Evolutionary conservation across 1,284 basidiomycete species (phyloP), one percentile per base, ranked within the genome.

Genomic region (Apiotrichum veenhuisii): DNA sequence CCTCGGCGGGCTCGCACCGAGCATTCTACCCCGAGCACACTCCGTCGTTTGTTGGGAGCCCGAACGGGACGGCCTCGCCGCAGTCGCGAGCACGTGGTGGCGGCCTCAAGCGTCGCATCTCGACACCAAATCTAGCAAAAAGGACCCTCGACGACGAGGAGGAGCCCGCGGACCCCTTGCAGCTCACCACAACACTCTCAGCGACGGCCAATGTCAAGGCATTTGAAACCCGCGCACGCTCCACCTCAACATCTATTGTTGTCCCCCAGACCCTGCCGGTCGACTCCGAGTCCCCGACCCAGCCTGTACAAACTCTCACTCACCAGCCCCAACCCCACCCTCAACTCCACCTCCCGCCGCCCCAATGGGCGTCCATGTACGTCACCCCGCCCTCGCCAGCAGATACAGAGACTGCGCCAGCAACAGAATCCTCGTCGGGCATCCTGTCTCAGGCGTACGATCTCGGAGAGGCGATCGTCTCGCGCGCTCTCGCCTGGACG

Each of bases 231-330:
- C 55, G 73, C 30, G 73, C 70, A 15, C 65, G 73, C 48, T 70
- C 71, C 4, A 75, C 72, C 3, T 71, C 69, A 25, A 75, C 73
- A 4, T 72, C 69, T 50, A 57, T 73, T n/a, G 73, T 71, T 47
- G 58, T 64, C 5, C 73, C 68, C 1, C 63, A 65, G 26, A 61
- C 54, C 2, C 55, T 58, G 8, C 50, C 50, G 17, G n/a, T 55
- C 11, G 40, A 56, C 10, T 55, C 46, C 11, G 58, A 56, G 25
- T 47, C 52, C 14, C 54, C 60, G 11, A 60, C 57, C 11, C 50
- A 45, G 37, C 52, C 60, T 10, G 52, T 55, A 17, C 61, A 57
- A 41, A 62, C 61, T 11, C 52, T 50, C 37, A 56, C 41, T 23
- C 36, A 37, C 18, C 58, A 45, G 33, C 54, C 46, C 30, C 23